Evolutionary conservation across 768 basidiomycete genomes (phyloP), one percentile per base, ranked within the genome.

Genomic region (Leccinum boreale): DNA sequence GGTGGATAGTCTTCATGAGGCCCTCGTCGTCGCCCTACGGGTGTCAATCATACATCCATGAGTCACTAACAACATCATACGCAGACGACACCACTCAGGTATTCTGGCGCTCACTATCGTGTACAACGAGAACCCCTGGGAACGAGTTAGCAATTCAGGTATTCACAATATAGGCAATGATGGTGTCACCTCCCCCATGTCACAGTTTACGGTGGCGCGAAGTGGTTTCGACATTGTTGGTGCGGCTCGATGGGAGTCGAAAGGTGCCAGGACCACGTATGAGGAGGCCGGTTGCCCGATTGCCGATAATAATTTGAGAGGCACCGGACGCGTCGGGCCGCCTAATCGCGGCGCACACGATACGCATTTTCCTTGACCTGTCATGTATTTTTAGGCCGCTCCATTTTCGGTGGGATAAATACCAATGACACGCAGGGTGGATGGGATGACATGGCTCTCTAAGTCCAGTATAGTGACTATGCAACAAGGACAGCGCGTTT

Each of bases 1-100:
- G 72, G 61, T 85, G 81, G 28, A 85, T 82, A 11, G 77, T 79
- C 53, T 78, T 75, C 81, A 83, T 83, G 45, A 84, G 74, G 10
- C 71, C 70, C 55, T 79, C 79, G 33, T 84, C 83, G 35, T 84
- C 79, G 6, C 77, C 78, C 82, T 83, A 44, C 4, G 10, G 10
- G 42, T 42, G 10, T 19, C 42, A 10, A 42, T 19, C n/a, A 2
- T 19, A 19, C 47, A 31, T 24, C 23, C 33, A 10, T 3, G 26
- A 8, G 3, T 55, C 48, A 44, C 11, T 17, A 3, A 48, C 29
- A 51, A 6, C 17, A n/a, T 39, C 17, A 11, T 1, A 53, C n/a
- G 21, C 28, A 1, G 26, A 36, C 10, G 26, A 60, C 5, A 28
- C 17, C 15, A 45, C 19, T 23, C 7, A 23, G 19, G 45, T 7